Conservation (phyloP, 441 rosid species). For the Metrosideros polymorpha region DNA sequence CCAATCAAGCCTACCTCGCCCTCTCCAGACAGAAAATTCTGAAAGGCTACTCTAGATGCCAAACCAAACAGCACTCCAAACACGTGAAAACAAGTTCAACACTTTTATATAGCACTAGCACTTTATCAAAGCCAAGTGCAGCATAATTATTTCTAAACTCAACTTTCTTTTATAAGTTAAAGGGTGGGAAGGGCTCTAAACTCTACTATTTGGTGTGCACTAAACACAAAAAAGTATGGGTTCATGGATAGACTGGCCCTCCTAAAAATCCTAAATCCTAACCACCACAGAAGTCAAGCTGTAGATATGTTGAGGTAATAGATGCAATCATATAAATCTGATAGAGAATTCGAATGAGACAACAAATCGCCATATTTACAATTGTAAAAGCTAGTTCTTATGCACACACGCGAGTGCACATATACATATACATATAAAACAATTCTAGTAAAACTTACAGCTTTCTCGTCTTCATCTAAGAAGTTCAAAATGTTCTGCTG, state of each 20-base stretch:
- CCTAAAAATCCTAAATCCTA: neutral
- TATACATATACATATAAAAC: neutral
- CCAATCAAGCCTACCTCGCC: neutral
- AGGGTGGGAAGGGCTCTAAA: neutral
- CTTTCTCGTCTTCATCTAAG: slow-evolving; percentile 92
- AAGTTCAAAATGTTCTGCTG: slow-evolving; percentile 78
- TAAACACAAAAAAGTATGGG: neutral
- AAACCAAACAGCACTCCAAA: neutral
- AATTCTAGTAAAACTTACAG: slow-evolving; percentile 23
- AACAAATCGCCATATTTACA: neutral
- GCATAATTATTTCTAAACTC: neutral
- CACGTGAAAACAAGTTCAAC: neutral
- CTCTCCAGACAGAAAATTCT: neutral
- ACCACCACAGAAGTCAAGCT: neutral
- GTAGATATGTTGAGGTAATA: neutral
- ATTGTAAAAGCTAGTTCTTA: neutral
- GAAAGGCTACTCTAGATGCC: neutral
- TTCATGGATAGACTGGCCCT: neutral
- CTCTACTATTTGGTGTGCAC: neutral
- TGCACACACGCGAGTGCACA: neutral
- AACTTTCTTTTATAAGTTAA: neutral
- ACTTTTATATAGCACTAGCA: neutral
- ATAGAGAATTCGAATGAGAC: neutral
- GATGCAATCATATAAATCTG: neutral
- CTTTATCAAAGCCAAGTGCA: neutral